Percentiles rank a stretch among this genome's conserved stretches.
Evolutionary conservation across 2,329 filamentous ascomycete genomes (phyloP).

Genomic region (Akanthomyces dipterigenus): DNA sequence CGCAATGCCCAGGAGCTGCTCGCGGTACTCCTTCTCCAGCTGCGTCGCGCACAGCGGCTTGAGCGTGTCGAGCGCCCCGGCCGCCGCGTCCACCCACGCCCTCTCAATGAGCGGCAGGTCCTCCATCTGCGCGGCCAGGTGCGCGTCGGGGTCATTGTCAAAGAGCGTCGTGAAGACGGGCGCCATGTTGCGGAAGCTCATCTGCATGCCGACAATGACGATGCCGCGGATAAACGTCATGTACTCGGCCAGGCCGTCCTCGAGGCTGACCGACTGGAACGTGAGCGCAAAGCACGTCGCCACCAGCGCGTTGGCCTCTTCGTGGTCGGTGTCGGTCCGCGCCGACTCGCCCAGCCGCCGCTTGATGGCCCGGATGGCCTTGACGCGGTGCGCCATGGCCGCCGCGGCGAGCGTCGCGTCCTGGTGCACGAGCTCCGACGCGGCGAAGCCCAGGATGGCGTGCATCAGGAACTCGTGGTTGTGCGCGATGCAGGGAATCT

Average conservation of each 20-base stretch:
- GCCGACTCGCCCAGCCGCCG: conserved; percentile 40
- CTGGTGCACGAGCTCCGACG: conserved; percentile 53
- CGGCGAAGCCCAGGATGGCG: conserved; percentile 60
- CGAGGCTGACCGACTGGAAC: conserved; percentile 51
- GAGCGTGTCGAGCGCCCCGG: conserved; percentile 35
- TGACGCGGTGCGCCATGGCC: conserved; percentile 58
- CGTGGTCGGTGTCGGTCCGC: conserved; percentile 34
- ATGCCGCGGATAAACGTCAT: conserved; percentile 55
- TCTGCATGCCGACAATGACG: conserved; percentile 46
- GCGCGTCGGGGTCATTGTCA: conserved; percentile 32
- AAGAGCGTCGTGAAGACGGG: conserved; percentile 44
- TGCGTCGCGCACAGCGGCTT: conserved; percentile 35
- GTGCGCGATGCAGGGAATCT: conserved; percentile 61
- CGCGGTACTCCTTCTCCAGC: conserved; percentile 41
- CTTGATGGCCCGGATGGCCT: conserved; percentile 58
- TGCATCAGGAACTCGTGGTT: conserved; percentile 65
- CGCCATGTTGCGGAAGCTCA: conserved; percentile 41
- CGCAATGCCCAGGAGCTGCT: conserved; percentile 39
- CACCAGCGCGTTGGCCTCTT: conserved; percentile 53
- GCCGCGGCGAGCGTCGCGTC: conserved; percentile 46
- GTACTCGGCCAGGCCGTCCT: conserved; percentile 53
- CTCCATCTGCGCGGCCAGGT: conserved; percentile 40
- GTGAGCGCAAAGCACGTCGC: conserved; percentile 54
- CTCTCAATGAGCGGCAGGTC: conserved; percentile 38
- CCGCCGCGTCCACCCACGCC: conserved; percentile 41